Conservation (phyloP, 805 yeast species). For the Kazachstania africana region DNA sequence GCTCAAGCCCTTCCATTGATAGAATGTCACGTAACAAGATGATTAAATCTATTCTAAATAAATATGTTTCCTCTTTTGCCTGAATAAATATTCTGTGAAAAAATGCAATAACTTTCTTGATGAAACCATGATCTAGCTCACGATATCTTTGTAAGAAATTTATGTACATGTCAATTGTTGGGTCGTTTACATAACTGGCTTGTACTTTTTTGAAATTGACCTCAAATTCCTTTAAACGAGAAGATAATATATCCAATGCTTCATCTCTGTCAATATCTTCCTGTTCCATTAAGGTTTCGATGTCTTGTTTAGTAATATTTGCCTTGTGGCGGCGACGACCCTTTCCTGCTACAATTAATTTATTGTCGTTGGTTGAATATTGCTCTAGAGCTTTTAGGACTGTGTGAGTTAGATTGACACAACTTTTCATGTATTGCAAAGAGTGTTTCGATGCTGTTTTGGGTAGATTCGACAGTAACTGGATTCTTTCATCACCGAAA, state of each 20-base stretch:
- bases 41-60: slow-evolving; percentile 69
- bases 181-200: slow-evolving; percentile 30
- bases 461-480: slow-evolving; percentile 46
- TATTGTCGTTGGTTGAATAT: slow-evolving; percentile 39
- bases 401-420: slow-evolving; percentile 54
- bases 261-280: slow-evolving; percentile 23
- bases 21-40: slow-evolving; percentile 41
- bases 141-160: slow-evolving; percentile 45
- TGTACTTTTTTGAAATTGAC: slow-evolving; percentile 17
- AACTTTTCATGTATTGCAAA: slow-evolving; percentile 44
- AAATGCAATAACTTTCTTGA: slow-evolving; percentile 55
- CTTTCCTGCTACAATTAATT: slow-evolving; percentile 36
- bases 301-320: slow-evolving; percentile 19
- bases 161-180: slow-evolving; percentile 54
- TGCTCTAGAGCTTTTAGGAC: slow-evolving; percentile 57
- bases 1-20: slow-evolving; percentile 38
- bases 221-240: slow-evolving; percentile 5
- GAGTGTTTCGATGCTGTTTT: slow-evolving; percentile 53
- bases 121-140: slow-evolving; percentile 48
- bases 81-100: slow-evolving; percentile 61
- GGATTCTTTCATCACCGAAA: slow-evolving; percentile 54
- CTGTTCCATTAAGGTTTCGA: slow-evolving; percentile 28
- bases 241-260: slow-evolving; percentile 20
- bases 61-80: slow-evolving; percentile 42
- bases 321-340: slow-evolving; percentile 25